A percentile compares a stretch with the other conserved stretches of the same genome.
Conservation (phyloP, 1,284 basidiomycete genomes). For the Moniliella sp. region DNA sequence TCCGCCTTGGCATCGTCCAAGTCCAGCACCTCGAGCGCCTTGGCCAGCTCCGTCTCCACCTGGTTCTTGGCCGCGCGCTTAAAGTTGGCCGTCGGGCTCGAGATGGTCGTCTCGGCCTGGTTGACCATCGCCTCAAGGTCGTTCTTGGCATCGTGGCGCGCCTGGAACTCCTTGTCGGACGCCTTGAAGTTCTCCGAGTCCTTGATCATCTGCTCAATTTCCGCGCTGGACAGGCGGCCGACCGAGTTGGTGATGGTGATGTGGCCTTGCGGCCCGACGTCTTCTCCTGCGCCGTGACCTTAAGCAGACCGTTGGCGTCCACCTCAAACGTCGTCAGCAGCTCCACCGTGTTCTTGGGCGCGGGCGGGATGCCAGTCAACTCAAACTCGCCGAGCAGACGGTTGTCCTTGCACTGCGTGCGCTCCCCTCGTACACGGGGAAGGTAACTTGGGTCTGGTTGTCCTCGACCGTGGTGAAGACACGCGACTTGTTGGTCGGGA, state of each 20-base stretch:
- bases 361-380: constrained; percentile 31
- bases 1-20: constrained; percentile 27
- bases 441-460: constrained; percentile 32
- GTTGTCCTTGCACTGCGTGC: constrained; percentile 35
- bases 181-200: constrained; percentile 34
- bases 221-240: constrained; percentile 26
- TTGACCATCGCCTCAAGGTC: constrained; percentile 33
- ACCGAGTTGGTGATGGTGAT: constrained; percentile 35
- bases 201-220: constrained; percentile 35
- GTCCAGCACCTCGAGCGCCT: constrained; percentile 33
- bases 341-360: constrained; percentile 32
- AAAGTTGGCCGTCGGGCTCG: constrained; percentile 27
- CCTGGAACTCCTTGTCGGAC: constrained; percentile 33
- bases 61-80: constrained; percentile 31
- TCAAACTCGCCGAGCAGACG: constrained; percentile 34
- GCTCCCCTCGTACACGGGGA: constrained; percentile 35
- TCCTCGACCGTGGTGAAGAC: constrained; percentile 34
- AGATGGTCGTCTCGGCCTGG: constrained; percentile 30
- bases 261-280: constrained; percentile 32
- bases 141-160: constrained; percentile 31
- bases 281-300: constrained; percentile 31
- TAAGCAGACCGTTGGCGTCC: constrained; percentile 33
- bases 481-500: constrained; percentile 33
- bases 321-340: constrained; percentile 32
- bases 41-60: constrained; percentile 33